These are phyloP conservation scores for Sporothrix pseudoabietina DNA, from an alignment of 2,329 filamentous ascomycete species.

Conservation along the genomic window DNA sequence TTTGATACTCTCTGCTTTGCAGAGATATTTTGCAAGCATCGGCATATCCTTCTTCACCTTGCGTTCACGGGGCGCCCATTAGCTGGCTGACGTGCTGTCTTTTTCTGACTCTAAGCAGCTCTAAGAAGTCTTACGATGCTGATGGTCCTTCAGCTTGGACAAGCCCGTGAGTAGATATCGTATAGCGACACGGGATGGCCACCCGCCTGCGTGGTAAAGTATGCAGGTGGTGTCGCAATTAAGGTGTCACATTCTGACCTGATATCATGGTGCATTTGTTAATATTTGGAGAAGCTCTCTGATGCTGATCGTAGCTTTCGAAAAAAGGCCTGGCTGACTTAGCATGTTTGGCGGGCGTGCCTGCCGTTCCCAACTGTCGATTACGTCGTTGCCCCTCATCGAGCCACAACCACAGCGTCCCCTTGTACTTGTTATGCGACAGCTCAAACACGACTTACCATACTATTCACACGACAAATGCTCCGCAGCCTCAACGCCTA, in stretches of 20 bases:
- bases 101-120: neutral
- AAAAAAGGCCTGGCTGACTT: neutral
- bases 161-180: no score
- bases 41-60: neutral
- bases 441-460: neutral
- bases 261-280: neutral
- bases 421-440: neutral
- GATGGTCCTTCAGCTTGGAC: neutral
- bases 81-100: neutral
- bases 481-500: neutral
- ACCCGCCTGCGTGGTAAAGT: neutral
- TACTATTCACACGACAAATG: neutral
- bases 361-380: neutral
- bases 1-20: neutral
- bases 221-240: constrained; percentile 14
- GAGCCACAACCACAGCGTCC: neutral
- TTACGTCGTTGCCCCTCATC: constrained; percentile 22
- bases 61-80: neutral
- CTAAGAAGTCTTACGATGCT: neutral
- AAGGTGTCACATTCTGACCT: neutral
- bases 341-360: neutral
- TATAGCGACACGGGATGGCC: neutral
- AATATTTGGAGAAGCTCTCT: neutral
- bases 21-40: neutral
- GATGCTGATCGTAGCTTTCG: constrained; percentile 1